Evolutionary conservation across 331 rosid genomes (phyloP).

Genomic region (Cucumis variabilis): DNA sequence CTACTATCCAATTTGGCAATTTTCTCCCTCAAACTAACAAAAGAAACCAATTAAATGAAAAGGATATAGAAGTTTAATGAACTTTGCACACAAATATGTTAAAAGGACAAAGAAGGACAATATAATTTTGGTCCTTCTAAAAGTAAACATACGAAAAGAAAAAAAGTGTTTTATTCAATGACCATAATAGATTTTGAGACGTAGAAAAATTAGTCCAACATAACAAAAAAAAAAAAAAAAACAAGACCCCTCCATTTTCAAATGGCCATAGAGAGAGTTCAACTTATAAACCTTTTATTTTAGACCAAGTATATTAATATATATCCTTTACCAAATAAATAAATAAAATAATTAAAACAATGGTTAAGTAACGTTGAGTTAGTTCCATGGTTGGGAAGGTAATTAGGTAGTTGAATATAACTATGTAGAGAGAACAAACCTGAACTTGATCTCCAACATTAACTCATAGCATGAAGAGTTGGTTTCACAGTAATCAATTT

Average conservation of each 20-base stretch:
- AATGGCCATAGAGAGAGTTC: neutral
- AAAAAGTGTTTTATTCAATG: neutral
- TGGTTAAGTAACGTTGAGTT: too few species aligned
- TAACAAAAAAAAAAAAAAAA: neutral
- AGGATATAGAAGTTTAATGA: neutral
- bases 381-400: too few species aligned
- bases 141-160: neutral
- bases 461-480: constrained; percentile 56
- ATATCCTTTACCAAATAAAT: neutral
- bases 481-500: constrained; percentile 62
- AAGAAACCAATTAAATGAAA: neutral
- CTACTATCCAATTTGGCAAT: neutral
- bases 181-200: neutral
- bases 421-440: constrained; percentile 32
- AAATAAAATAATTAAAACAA: too few species aligned
- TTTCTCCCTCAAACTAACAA: neutral
- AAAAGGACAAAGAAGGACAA: too few species aligned
- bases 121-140: too few species aligned
- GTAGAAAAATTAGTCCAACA: neutral
- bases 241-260: constrained; percentile 47
- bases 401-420: too few species aligned
- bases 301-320: neutral
- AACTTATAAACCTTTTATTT: neutral
- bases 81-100: too few species aligned
- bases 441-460: constrained; percentile 70